A percentile compares a stretch with the other conserved stretches of the same genome.
Evolutionary conservation across 441 rosid species (phyloP).

Genomic region (Arabidopsis hybrid): DNA sequence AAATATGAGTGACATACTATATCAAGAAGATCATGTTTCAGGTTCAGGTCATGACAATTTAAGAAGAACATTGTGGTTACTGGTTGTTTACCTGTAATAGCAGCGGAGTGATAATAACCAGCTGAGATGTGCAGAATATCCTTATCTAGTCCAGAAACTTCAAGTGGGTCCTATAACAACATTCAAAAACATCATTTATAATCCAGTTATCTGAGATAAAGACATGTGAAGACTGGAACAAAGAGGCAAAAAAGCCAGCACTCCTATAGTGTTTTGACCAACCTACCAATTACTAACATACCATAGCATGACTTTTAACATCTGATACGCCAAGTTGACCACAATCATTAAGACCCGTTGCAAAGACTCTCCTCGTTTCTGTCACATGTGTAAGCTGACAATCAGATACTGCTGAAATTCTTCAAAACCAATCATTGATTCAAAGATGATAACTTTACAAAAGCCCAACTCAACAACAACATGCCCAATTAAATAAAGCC

Average conservation of each 20-base stretch:
- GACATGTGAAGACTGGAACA: background rate
- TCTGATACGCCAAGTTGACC: constrained; percentile 83
- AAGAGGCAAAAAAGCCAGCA: constrained; percentile 11
- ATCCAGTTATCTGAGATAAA: background rate
- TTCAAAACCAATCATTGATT: constrained; percentile 24
- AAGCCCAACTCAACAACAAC: background rate
- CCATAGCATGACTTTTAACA: constrained; percentile 55
- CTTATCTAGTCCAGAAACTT: constrained; percentile 68
- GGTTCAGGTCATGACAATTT: background rate
- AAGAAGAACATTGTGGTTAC: background rate
- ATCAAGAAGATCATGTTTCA: constrained; percentile 2
- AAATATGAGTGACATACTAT: constrained; percentile 1
- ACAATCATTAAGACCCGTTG: constrained; percentile 91
- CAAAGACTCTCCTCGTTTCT: constrained; percentile 84
- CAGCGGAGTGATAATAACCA: constrained; percentile 93
- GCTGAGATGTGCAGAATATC: constrained; percentile 77
- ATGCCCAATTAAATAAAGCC: constrained; percentile 16
- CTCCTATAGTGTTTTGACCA: background rate
- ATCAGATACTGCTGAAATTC: constrained; percentile 24
- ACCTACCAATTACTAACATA: constrained; percentile 44
- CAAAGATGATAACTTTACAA: constrained; percentile 18
- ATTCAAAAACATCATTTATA: background rate
- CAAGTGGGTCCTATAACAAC: constrained; percentile 70
- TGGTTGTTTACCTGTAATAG: constrained; percentile 73
- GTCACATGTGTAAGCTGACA: constrained; percentile 47